These are phyloP conservation scores for Endocalyx cinctus DNA, from an alignment of 2,329 filamentous ascomycete genomes.

Conservation along the genomic window DNA sequence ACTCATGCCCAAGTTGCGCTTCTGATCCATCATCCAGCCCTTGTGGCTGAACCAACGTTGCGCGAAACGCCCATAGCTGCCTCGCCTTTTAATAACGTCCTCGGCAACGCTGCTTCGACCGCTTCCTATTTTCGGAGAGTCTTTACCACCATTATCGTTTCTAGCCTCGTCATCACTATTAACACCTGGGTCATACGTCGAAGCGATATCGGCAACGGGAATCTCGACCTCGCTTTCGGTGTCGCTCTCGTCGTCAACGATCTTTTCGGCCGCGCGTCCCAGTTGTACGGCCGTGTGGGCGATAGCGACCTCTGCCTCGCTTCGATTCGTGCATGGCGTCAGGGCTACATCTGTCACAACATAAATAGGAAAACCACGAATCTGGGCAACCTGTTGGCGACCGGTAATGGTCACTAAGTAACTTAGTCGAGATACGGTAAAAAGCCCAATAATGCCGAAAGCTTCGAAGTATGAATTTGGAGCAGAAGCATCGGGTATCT, in stretches of 20 bases:
- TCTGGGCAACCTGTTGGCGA: constrained; percentile 82
- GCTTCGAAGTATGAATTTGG: constrained; percentile 52
- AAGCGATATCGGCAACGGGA: constrained; percentile 28
- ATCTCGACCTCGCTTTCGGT: constrained; percentile 47
- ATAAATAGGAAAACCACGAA: constrained; percentile 78
- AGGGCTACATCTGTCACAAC: constrained; percentile 83
- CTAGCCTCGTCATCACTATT: constrained; percentile 21
- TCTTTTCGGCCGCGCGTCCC: constrained; percentile 23
- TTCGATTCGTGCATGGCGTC: constrained; percentile 77
- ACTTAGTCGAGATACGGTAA: constrained; percentile 74
- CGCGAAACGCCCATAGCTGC: constrained; percentile 84
- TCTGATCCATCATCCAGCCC: constrained; percentile 71
- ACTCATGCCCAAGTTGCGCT: constrained; percentile 65
- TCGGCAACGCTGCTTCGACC: constrained; percentile 67
- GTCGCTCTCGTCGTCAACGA: constrained; percentile 29
- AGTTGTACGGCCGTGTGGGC: constrained; percentile 48
- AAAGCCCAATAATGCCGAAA: constrained; percentile 64
- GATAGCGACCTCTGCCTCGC: constrained; percentile 71
- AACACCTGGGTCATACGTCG: constrained; percentile 24
- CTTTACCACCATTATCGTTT: constrained; percentile 11
- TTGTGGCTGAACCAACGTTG: constrained; percentile 85
- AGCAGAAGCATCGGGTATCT: constrained; percentile 38
- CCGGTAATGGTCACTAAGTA: constrained; percentile 85
- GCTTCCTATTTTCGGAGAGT: constrained; percentile 24
- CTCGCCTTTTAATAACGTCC: constrained; percentile 79